A percentile compares a stretch with the other conserved stretches of the same genome.
Evolutionary conservation across 176 grass and related monocot genomes (phyloP).

Genomic region (Elymus sibiricus): DNA sequence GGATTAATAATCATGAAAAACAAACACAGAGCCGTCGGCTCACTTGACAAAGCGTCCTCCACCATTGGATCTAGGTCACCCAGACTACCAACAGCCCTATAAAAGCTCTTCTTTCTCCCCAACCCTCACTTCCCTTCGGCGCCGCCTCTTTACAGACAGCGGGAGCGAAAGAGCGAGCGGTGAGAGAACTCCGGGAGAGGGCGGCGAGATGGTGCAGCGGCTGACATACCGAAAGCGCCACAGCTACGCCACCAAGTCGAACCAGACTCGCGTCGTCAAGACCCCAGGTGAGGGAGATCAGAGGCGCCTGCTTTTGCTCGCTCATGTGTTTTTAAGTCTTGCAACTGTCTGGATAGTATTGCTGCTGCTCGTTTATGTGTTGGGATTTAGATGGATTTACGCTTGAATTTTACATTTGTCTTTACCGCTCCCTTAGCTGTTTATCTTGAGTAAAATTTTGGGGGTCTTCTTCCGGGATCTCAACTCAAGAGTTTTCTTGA

Average conservation of each 20-base stretch:
- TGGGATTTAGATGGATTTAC: not conserved
- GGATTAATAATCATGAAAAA: not conserved
- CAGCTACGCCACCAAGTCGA: constrained; percentile 77
- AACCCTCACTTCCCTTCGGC: not conserved
- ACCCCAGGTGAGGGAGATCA: constrained; percentile 43
- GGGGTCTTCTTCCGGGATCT: not conserved
- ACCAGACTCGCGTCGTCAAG: constrained; percentile 81
- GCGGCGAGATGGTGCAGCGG: constrained; percentile 72
- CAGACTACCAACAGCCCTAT: not conserved
- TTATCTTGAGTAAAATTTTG: not conserved
- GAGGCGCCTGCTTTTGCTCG: not conserved
- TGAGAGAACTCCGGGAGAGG: constrained; percentile 19
- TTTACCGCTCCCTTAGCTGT: too few relatives aligned
- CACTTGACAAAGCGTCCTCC: not conserved
- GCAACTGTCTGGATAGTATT: not conserved
- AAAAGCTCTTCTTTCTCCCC: constrained; percentile 10
- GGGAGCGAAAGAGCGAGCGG: not conserved
- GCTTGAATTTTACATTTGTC: not conserved
- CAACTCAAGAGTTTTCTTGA: not conserved
- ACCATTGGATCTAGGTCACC: constrained; percentile 71
- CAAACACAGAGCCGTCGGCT: not conserved
- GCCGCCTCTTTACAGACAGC: constrained; percentile 1
- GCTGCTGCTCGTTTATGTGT: not conserved
- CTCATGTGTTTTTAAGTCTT: not conserved
- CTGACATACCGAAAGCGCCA: constrained; percentile 74